phyloP scores from a whole-genome alignment of 768 basidiomycete species.

The Rhodosporidiobolus sp. region DNA sequence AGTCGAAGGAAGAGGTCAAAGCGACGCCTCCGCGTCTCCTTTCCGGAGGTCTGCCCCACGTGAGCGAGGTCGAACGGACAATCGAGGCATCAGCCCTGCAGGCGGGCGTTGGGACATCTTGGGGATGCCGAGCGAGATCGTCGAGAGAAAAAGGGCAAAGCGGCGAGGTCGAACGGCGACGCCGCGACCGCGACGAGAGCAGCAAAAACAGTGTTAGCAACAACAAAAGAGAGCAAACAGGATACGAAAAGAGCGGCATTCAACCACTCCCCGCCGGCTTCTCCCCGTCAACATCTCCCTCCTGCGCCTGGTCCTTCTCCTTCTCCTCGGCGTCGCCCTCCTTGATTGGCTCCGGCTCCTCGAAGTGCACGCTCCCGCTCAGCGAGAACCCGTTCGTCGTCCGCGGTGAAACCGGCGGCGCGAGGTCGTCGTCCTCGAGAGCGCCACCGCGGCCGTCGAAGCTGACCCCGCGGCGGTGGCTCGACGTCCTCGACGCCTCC shows the following conservation, averaged over 20 bases:
- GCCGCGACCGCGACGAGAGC: neutral
- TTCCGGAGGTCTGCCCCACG: too few relatives aligned
- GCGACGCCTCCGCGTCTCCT: too few relatives aligned
- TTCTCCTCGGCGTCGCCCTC: neutral
- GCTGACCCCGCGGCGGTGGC: slow-evolving; percentile 18
- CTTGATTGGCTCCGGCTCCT: slow-evolving; percentile 1
- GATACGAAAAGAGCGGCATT: neutral
- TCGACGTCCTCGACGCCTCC: neutral
- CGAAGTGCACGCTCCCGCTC: slow-evolving; percentile 6
- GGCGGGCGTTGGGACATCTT: too few relatives aligned
- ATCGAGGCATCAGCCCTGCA: too few relatives aligned
- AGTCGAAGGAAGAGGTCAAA: too few relatives aligned
- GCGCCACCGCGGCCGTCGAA: slow-evolving; percentile 8
- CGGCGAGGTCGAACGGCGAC: too few relatives aligned
- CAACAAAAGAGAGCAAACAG: neutral
- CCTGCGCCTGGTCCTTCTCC: neutral
- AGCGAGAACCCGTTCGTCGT: slow-evolving; percentile 3
- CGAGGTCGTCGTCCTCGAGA: neutral
- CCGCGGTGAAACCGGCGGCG: neutral
- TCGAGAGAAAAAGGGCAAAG: too few relatives aligned
- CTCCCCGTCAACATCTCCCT: neutral
- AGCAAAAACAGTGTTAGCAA: neutral
- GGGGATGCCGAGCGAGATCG: too few relatives aligned
- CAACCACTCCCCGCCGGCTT: neutral
- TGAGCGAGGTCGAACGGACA: too few relatives aligned